These are phyloP conservation scores for Camellia oleifera DNA, from an alignment of 179 eudicot genomes.

Conservation along the genomic window DNA sequence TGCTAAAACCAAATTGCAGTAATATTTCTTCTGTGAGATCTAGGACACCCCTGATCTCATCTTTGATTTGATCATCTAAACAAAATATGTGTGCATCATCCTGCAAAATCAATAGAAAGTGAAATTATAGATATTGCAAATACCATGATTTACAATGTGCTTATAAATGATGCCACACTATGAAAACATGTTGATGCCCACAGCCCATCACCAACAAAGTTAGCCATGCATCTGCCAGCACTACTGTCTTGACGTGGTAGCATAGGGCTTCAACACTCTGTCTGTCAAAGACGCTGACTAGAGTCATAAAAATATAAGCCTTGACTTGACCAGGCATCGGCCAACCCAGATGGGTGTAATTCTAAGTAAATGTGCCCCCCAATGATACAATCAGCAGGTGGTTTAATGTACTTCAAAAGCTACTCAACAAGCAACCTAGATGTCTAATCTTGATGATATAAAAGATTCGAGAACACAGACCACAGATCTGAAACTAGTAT, in stretches of 20 bases:
- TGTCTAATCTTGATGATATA: neutral
- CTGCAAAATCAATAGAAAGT: constrained; percentile 36
- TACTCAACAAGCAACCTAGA: neutral
- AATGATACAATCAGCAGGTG: neutral
- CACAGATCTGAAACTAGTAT: neutral
- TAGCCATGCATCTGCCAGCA: too few relatives aligned
- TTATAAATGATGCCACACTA: neutral
- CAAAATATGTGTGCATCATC: constrained; percentile 99
- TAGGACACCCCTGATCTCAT: constrained; percentile 91
- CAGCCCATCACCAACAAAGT: too few relatives aligned
- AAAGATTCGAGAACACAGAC: neutral
- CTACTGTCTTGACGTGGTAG: too few relatives aligned
- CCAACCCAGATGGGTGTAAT: neutral
- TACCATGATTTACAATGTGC: neutral
- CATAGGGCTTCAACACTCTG: too few relatives aligned
- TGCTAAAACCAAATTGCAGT: constrained; percentile 85
- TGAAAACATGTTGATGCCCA: neutral
- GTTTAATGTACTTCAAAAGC: neutral
- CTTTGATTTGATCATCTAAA: constrained; percentile 89
- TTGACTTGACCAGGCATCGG: too few relatives aligned
- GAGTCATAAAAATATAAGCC: too few relatives aligned
- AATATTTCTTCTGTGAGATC: constrained; percentile 90
- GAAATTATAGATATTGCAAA: neutral
- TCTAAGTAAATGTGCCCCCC: neutral
- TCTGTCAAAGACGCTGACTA: too few relatives aligned